Conservation (phyloP, 257 asterid species). For the Solanum pennellii region DNA sequence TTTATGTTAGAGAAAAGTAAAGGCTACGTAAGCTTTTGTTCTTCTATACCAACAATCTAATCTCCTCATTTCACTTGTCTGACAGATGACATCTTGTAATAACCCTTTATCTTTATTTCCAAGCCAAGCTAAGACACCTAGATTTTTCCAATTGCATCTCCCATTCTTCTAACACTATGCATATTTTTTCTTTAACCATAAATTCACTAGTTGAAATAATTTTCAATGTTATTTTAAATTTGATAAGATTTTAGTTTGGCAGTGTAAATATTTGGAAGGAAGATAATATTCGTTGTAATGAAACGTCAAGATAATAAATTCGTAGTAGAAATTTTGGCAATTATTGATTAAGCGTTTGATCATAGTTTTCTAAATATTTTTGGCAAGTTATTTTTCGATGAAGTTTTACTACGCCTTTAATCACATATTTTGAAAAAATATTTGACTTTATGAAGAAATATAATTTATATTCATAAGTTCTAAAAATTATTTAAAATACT, state of each 20-base stretch:
- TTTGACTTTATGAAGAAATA: not conserved
- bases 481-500: too few relatives aligned
- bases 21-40: constrained; percentile 24
- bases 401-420: not conserved
- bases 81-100: not conserved
- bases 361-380: too few relatives aligned
- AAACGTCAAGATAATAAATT: not conserved
- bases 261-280: not conserved
- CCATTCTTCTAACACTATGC: not conserved
- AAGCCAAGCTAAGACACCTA: constrained; percentile 27
- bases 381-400: not conserved
- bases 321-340: not conserved
- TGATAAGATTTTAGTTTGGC: not conserved
- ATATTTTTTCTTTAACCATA: not conserved
- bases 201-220: not conserved
- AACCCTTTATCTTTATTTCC: constrained; percentile 20
- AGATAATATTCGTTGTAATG: not conserved
- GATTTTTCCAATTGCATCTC: too few relatives aligned
- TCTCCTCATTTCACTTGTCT: not conserved
- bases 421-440: too few relatives aligned
- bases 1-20: constrained; percentile 55
- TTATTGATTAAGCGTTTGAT: not conserved
- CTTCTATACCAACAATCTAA: not conserved
- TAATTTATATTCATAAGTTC: too few relatives aligned
- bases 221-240: too few relatives aligned